Evolutionary conservation across 495 filamentous ascomycete genomes (phyloP).

Genomic region (Penicillium simplicissimum): DNA sequence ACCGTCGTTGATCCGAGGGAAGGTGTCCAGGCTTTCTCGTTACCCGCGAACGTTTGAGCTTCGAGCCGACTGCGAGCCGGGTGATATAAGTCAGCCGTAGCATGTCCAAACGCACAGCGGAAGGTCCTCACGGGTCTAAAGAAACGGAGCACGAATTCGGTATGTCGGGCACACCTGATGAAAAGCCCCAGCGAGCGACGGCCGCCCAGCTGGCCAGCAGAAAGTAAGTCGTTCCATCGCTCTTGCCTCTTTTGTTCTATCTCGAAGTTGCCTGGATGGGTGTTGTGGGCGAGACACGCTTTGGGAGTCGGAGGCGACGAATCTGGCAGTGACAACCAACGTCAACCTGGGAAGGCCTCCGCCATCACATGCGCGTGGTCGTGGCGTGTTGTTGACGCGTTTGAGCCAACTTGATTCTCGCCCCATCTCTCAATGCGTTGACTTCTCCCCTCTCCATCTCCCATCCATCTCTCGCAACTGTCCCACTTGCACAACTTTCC

Average conservation of each 20-base stretch:
- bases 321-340: neutral
- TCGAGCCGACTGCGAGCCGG: constrained; percentile 1
- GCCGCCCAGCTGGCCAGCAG: constrained; percentile 53
- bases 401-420: neutral
- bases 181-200: constrained; percentile 50
- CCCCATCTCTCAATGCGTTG: neutral
- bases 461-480: neutral
- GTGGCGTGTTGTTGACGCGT: neutral
- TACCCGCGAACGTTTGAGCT: constrained; percentile 4
- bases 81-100: constrained; percentile 11
- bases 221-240: constrained; percentile 46
- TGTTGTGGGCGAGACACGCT: neutral
- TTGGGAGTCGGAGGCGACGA: neutral
- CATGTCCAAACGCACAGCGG: constrained; percentile 43
- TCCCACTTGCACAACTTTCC: neutral
- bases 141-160: constrained; percentile 33
- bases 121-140: constrained; percentile 40
- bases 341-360: too few species aligned
- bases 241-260: neutral
- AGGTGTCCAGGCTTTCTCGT: constrained; percentile 6
- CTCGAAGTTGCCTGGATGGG: neutral
- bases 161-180: constrained; percentile 47
- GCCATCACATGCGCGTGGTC: neutral
- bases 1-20: constrained; percentile 8
- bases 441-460: neutral